Evolutionary conservation across 371 early-diverging fungal species (phyloP).

Genomic region (Zychaea mexicana): DNA sequence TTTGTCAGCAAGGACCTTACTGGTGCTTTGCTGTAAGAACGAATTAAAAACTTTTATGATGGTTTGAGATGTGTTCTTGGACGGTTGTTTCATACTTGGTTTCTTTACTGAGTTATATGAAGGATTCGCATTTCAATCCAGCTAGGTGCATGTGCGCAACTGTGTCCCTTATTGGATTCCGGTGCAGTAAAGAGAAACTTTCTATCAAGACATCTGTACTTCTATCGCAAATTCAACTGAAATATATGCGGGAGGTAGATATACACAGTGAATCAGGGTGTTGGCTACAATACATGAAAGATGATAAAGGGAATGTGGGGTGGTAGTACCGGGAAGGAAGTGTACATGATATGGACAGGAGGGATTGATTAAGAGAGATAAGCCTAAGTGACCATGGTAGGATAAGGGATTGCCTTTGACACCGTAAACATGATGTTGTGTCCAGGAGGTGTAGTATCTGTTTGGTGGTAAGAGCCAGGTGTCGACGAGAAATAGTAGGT

Average conservation of each 20-base stretch:
- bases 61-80: too few species aligned
- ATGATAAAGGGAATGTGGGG: neutral
- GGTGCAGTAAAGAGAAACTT: too few species aligned
- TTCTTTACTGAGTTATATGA: too few species aligned
- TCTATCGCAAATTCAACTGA: neutral
- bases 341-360: neutral
- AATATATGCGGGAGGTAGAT: conserved; percentile 11
- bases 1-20: too few species aligned
- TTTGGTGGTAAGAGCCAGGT: conserved; percentile 15
- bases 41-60: too few species aligned
- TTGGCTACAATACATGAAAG: conserved; percentile 2
- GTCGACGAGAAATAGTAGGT: conserved; percentile 17
- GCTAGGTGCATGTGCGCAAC: too few species aligned
- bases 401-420: neutral
- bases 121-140: too few species aligned
- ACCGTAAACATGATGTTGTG: conserved; percentile 15
- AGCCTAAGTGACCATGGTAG: neutral
- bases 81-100: too few species aligned
- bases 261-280: conserved; percentile 12
- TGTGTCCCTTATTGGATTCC: too few species aligned
- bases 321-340: conserved; percentile 2
- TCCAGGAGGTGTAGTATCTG: conserved; percentile 8
- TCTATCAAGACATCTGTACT: too few species aligned
- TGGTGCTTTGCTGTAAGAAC: too few species aligned
- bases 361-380: conserved; percentile 7